Evolutionary conservation across 1,284 basidiomycete genomes (phyloP), one percentile per base, ranked within the genome.

Genomic region (Boletellus dicymbophilus): DNA sequence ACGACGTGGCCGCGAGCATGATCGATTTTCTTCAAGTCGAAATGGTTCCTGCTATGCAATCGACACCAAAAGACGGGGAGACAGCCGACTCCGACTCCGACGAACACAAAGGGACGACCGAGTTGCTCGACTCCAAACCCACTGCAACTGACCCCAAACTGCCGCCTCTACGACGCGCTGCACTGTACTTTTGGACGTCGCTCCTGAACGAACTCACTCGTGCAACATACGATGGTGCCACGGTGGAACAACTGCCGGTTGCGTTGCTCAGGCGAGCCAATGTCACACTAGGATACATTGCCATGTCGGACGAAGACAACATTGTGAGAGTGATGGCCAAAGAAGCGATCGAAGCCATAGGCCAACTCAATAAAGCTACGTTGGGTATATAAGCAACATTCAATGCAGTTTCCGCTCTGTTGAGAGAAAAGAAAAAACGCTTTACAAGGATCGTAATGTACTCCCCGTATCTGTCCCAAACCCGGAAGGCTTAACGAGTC

Each of bases 391-490:
- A 67, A 54, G 6, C 31, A 16, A 30, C 36, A 37, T 37, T 42
- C n/a, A n/a, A n/a, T n/a, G n/a, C n/a, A n/a, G n/a, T n/a, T n/a
- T n/a, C n/a, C n/a, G n/a, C n/a, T n/a, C n/a, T n/a, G n/a, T n/a
- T n/a, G n/a, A n/a, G n/a, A n/a, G n/a, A n/a, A n/a, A n/a, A n/a
- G n/a, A n/a, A n/a, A 28, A 5, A 20, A 36, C 21, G 18, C 3
- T n/a, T 26, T 36, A 25, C 37, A 36, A n/a, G 33, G 6, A 49
- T n/a, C n/a, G n/a, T n/a, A n/a, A n/a, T 92, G 77, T 92, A 57
- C 75, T 84, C 88, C 88, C 79, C 90, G 89, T 90, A 92, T 92
- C 90, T 92, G 89, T 92, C 89, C 81, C 83, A 86, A 74, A 75
- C 72, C 72, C 73, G 68, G 85, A 73, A 58, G 62, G 69, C 79